Evolutionary conservation across 2,329 filamentous ascomycete genomes (phyloP), one percentile per base, ranked within the genome.

Genomic region (Dactylellina drechsleri): DNA sequence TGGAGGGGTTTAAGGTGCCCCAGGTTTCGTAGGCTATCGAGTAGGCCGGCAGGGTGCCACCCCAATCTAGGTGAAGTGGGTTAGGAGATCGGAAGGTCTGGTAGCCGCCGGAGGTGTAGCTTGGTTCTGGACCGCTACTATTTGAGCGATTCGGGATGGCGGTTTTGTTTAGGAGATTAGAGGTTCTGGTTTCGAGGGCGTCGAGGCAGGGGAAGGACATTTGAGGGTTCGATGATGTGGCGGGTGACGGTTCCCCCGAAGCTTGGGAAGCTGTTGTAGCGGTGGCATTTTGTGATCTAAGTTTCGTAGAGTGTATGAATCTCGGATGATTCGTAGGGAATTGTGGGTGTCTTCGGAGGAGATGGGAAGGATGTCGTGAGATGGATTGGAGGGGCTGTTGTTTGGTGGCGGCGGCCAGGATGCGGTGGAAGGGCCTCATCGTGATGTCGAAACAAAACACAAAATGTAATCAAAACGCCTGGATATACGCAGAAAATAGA

Each of bases 21-120:
- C 94, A 98, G 0, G 92, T 90, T 82, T 98, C 94, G 82, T 97
- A 97, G 28, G 94, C 94, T 73, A 98, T 88, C 78, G 93, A 88
- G 80, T 96, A 98, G 79, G 93, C 89, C 15, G 90, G 91, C 41
- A 99, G 83, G n/a, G 93, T 87, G 62, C 95, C 95, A 75, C 95
- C 95, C 92, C 96, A 98, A 83, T 99, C 95, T 26, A 98, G 88
- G 2, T 93, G 84, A 15, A 98, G 84, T 0, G 93, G 89, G 20
- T 92, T 85, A 6, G 86, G 80, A 79, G 90, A 95, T 80, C 89
- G 89, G 82, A 91, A 97, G 31, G 84, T 86, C 77, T 91, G 87
- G 60, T 95, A 93, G n/a, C 88, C 89, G 68, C 95, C 95, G 53
- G 91, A 90, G 0, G 94, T 97, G 82, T 99, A 99, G 0, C 92